Base-by-base conservation (phyloP, 179 eudicot species). In the Silene vulgaris region DNA sequence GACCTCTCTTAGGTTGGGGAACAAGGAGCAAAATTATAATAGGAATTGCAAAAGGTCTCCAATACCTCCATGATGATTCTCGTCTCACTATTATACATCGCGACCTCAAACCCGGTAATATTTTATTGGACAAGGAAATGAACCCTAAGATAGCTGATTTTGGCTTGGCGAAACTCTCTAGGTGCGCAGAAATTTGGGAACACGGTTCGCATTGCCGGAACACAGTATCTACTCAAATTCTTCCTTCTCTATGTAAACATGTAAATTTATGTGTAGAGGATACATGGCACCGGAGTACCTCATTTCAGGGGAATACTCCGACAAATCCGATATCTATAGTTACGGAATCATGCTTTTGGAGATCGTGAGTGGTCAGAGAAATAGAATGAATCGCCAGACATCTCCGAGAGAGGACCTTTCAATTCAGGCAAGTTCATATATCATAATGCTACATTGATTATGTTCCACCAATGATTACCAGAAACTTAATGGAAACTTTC, bases 31-130 rank as follows among this genome's bases (percentile, higher is more conserved):
- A 69, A 37, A 74, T 81, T 61, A 74, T 81, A n/a, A 59, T 52
- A 23, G 84, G 84, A 6, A 69, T 81, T 23, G 80, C 80, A 0
- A 68, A 72, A 63, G 84, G 84, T 16, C 74, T 81, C 16, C 56
- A 50, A 2, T 50, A 50, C 16, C 56, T 50, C 16, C 56, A 50
- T 13, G 56, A 50, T 11, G 56, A 50, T 50, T 50, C 56, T 50
- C 56, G 56, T 11, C 56, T 50, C 0, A 50, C 56, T 12, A 50
- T 50, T 11, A 50, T 50, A 50, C 56, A 50, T 50, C 56, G 56
- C 3, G 56, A 50, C n/a, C 56, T 12, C 16, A 50, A 50, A 50
- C 56, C 56, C 3, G 56, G 56, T 50, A 50, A 50, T 3, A 50
- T 50, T 11, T 50, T 50, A 50, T 13, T 50, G 56, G 56, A 50